Evolutionary conservation across 2,329 filamentous ascomycete genomes (phyloP).

Genomic region (Cytospora paraplurivora): DNA sequence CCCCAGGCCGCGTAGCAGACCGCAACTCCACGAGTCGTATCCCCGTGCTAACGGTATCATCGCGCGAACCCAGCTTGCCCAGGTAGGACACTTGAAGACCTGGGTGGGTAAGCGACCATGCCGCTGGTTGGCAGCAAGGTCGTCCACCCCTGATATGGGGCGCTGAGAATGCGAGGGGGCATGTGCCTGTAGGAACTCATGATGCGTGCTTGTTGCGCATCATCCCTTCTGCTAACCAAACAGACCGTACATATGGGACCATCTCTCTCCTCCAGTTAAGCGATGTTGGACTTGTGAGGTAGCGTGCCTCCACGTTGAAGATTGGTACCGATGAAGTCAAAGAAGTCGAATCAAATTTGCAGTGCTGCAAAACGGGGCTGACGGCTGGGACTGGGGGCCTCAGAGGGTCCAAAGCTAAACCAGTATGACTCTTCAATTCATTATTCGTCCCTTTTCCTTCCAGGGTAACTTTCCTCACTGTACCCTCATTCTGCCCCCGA

Average conservation of each 20-base stretch:
- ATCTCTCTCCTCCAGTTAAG: conserved; percentile 2
- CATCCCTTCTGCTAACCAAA: conserved; percentile 8
- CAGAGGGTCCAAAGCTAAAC: conserved; percentile 8
- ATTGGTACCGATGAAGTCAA: conserved; percentile 14
- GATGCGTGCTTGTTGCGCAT: conserved; percentile 5
- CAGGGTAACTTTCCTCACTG: conserved; percentile 3
- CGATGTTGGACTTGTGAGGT: conserved; percentile 12
- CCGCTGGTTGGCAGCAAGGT: conserved; percentile 9
- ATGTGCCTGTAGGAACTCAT: conserved; percentile 4
- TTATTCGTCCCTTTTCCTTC: conserved; percentile 13
- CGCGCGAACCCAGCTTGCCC: conserved; percentile 15
- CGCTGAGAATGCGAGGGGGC: conserved; percentile 3
- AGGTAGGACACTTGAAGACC: conserved; percentile 8
- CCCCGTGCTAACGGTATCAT: conserved; percentile 17
- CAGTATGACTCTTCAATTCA: conserved; percentile 19
- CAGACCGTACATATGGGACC: conserved; percentile 7
- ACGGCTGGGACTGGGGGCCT: conserved; percentile 14
- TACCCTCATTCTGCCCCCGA: conserved; percentile 10
- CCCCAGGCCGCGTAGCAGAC: conserved; percentile 13
- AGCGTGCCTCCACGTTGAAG: conserved; percentile 7
- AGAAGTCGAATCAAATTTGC: not conserved
- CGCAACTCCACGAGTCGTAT: conserved; percentile 8
- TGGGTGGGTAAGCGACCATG: conserved; percentile 3
- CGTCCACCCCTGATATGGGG: conserved; percentile 5
- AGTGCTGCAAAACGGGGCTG: conserved; percentile 17